phyloP scores from a whole-genome alignment of 495 filamentous ascomycete genomes.

The Ascodesmis nigricans region DNA sequence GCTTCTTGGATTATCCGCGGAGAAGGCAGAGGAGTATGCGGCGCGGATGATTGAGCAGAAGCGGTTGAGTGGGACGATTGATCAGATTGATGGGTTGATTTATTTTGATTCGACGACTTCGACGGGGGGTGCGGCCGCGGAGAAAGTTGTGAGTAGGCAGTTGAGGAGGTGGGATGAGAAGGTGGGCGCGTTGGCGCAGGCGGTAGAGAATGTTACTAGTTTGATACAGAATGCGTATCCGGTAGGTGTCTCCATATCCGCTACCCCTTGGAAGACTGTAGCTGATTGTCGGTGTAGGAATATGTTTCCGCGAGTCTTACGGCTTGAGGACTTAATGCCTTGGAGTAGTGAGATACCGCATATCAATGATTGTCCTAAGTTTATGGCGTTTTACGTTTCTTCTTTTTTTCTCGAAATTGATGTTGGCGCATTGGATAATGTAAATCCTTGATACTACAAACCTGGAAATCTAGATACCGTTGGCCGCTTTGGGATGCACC shows the following conservation, averaged over 20 bases:
- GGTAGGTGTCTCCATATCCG: constrained; percentile 21
- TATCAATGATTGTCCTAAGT: too few relatives aligned
- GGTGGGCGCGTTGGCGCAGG: constrained; percentile 63
- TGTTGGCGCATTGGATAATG: too few relatives aligned
- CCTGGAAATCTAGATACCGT: too few relatives aligned
- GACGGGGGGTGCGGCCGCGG: constrained; percentile 35
- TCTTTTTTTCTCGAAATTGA: too few relatives aligned
- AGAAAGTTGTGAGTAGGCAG: constrained; percentile 38
- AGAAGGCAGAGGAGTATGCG: constrained; percentile 76
- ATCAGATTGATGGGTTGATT: constrained; percentile 79
- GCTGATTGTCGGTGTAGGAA: too few relatives aligned
- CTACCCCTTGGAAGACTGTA: neutral
- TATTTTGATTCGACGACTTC: constrained; percentile 34
- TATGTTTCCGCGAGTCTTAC: neutral
- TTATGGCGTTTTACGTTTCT: too few relatives aligned
- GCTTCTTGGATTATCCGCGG: constrained; percentile 54
- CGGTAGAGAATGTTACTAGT: constrained; percentile 67
- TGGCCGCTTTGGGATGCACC: too few relatives aligned
- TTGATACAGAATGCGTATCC: constrained; percentile 50
- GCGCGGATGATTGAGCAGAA: constrained; percentile 91
- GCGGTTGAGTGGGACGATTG: constrained; percentile 64
- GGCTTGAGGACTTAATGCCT: neutral
- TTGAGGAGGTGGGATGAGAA: constrained; percentile 74
- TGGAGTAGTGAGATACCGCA: neutral
- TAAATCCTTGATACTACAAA: too few relatives aligned